phyloP scores from a whole-genome alignment of 2,329 filamentous ascomycete species.

The Cytospora paraplurivora region DNA sequence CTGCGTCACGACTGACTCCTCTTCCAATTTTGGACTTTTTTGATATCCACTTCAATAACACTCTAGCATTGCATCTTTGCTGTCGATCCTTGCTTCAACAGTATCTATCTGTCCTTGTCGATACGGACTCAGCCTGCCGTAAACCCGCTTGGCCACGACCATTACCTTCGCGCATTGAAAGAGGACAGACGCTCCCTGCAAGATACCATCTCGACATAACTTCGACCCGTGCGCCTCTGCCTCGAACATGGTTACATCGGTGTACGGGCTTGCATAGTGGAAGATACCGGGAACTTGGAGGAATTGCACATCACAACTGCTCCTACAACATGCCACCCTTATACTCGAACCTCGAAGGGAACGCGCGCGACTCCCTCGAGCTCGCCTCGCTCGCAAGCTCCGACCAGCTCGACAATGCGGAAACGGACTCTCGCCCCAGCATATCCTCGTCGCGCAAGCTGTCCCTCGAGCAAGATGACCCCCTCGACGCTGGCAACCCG shows the following conservation, averaged over 20 bases:
- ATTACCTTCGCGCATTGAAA: background rate
- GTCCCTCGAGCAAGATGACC: conserved; percentile 86
- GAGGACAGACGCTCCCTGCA: background rate
- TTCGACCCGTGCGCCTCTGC: background rate
- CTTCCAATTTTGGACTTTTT: background rate
- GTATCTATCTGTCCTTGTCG: background rate
- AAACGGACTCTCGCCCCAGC: conserved; percentile 79
- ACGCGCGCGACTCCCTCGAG: conserved; percentile 87
- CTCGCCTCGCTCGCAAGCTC: conserved; percentile 92
- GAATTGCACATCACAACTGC: background rate
- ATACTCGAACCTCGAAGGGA: conserved; percentile 49
- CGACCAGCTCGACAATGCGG: conserved; percentile 62
- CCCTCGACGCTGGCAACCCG: conserved; percentile 65
- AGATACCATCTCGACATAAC: background rate
- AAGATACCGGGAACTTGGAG: conserved; percentile 17
- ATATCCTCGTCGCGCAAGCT: conserved; percentile 89
- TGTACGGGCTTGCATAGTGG: conserved; percentile 8
- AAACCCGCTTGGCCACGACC: background rate
- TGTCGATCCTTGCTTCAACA: background rate
- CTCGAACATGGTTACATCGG: conserved; percentile 25
- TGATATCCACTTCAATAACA: background rate
- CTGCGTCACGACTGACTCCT: conserved; percentile 1
- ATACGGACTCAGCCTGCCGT: background rate
- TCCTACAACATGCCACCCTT: conserved; percentile 41
- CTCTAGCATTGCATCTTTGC: conserved; percentile 5